Evolutionary conservation across 345 rosid species (phyloP), one percentile per base, ranked within the genome.

Genomic region (Eucalyptus regnans): DNA sequence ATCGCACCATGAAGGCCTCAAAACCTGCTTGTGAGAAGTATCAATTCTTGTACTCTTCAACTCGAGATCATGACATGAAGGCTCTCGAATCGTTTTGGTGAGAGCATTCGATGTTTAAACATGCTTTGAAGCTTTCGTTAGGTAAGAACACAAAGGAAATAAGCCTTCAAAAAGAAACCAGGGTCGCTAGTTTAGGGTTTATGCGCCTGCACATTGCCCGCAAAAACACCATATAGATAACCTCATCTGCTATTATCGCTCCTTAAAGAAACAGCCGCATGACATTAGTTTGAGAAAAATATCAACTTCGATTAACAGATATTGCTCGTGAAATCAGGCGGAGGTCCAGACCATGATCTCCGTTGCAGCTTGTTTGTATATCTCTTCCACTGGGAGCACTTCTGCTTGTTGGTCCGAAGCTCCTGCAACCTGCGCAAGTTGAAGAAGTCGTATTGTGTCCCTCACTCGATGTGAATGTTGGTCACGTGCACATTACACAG

Each of bases 311-410:
- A 76, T 41, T 3, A 20, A 20, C 84, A 12, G 48, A 76, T 76
- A 50, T 86, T 58, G 46, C 46, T 23, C 5, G 15, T 4, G 50
- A 86, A 87, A 91, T 92, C 91, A 94, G 86, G 93, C 81, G 79
- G 93, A 89, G 13, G 93, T 89, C 92, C 92, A 93, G 15, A 81
- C 44, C 91, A 91, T 91, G 64, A 95, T 92, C 94, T 96, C 98
- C 43, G 87, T 87, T 29, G 95, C 96, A 64, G 92, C 97, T 92
- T 95, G 96, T 91, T 91, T 94, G 92, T 88, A 95, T 51, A 89
- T 87, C 86, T 94, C 96, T 76, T 92, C 96, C 29, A 88, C 91
- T 52, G 93, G 87, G 83, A 89, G n/a, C 49, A 93, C 89, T 88
- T 93, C 93, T 79, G 91, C 64, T 66, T 90, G 56, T 89, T 94